Evolutionary conservation across 108 stramenopile genomes (phyloP), one percentile per base, ranked within the genome.

Genomic region (Mediolabrus comicus): DNA sequence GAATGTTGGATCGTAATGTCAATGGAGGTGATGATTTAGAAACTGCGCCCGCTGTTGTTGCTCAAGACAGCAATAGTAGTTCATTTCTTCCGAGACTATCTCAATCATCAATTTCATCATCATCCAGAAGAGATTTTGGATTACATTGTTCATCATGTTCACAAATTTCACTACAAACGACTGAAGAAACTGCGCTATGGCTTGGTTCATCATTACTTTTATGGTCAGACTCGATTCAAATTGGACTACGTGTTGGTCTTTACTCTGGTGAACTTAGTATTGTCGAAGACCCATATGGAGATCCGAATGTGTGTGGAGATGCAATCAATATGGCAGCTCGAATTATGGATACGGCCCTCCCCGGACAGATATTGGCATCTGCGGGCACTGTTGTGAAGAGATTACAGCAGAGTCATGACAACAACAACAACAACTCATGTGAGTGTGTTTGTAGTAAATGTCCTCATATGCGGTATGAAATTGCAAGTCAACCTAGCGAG

Each of bases 181-280:
- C 38, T 29, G 72, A 74, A 30, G 66, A 68, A 59, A 74, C 67
- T 0, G 72, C 72, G 3, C 57, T 74, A n/a, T 74, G 72, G 72
- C 58, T 74, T 27, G 72, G 72, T 0, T 36, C 72, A 28, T 68
- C 66, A 8, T 59, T 74, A 22, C 27, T 74, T 9, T 19, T 59
- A 22, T 74, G 72, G 72, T 66, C 72, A 19, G 25, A 56, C 14
- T 57, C 24, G 13, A 54, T 66, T n/a, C 27, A 51, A 16, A 67
- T 74, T 24, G 72, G 72, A 19, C 26, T 75, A 14, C 67, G 74
- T 14, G 67, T 68, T 11, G 74, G 74, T 1, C 29, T 75, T 12
- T 62, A 75, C n/a, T 58, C 64, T 1, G 67, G 74, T 9, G 61
- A 69, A 28, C 17, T 75, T 24, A 14, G 25, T 31, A 46, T 69